Evolutionary conservation across 2,329 filamentous ascomycete genomes (phyloP).

Genomic region (Penicillium oxalicum): DNA sequence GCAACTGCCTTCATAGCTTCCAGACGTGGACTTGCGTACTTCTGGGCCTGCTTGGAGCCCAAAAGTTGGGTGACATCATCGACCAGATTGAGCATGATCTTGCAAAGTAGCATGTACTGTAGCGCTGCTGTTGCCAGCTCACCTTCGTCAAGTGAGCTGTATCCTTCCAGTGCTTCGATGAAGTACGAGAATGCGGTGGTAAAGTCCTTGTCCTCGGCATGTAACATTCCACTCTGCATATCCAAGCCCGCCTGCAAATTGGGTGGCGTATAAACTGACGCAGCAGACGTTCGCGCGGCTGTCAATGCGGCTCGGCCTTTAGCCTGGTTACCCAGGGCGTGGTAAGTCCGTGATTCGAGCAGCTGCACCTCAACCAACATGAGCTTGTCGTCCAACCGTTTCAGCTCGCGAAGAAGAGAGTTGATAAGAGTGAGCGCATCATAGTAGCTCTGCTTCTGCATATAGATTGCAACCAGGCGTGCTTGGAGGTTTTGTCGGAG

Average conservation of each 20-base stretch:
- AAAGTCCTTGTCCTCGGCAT: conserved; percentile 98
- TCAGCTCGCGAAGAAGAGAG: conserved; percentile 88
- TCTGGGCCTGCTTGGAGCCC: conserved; percentile 91
- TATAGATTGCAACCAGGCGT: conserved; percentile 85
- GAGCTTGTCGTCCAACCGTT: conserved; percentile 96
- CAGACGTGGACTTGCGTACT: conserved; percentile 90
- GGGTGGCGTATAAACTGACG: conserved; percentile 94
- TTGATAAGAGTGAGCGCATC: conserved; percentile 96
- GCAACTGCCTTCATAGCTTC: conserved; percentile 99
- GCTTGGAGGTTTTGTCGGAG: conserved; percentile 97
- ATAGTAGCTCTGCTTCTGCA: conserved; percentile 96
- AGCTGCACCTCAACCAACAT: conserved; percentile 97
- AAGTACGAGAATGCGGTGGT: conserved; percentile 99
- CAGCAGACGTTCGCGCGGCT: conserved; percentile 87
- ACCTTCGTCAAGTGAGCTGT: conserved; percentile 84
- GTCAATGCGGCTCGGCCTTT: conserved; percentile 94
- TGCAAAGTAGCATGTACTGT: conserved; percentile 99
- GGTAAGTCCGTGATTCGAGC: conserved; percentile 93
- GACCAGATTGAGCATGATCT: conserved; percentile 96
- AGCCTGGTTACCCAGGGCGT: conserved; percentile 90
- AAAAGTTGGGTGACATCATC: conserved; percentile 95
- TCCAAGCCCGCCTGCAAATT: conserved; percentile 92
- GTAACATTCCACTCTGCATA: conserved; percentile 98
- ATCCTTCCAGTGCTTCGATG: conserved; percentile 96
- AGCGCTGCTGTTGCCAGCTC: conserved; percentile 89